Percentiles rank a stretch among this genome's conserved stretches.
These are phyloP conservation scores for Mercurialis annua DNA, from an alignment of 345 rosid genomes.

Conservation along the genomic window DNA sequence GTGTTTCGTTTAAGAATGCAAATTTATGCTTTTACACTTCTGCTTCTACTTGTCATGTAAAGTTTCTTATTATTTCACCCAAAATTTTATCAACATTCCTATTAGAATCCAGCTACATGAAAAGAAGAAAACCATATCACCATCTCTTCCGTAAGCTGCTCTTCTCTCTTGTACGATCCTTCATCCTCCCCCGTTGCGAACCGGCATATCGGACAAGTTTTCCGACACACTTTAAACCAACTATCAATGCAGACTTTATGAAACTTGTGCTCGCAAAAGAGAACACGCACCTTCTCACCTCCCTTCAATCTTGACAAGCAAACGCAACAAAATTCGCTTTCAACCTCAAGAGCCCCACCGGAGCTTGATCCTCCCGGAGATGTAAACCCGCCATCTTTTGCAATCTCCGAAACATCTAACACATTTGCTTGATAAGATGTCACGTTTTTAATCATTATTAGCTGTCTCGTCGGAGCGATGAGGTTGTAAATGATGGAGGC, in stretches of 20 bases:
- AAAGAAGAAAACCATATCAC: slow-evolving; percentile 58
- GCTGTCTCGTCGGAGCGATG: slow-evolving; percentile 20
- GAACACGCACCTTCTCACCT: slow-evolving; percentile 35
- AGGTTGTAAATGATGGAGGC: slow-evolving; percentile 26
- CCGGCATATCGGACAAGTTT: slow-evolving; percentile 76
- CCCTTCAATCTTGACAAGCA: slow-evolving; percentile 54
- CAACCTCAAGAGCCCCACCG: slow-evolving; percentile 4
- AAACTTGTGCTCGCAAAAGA: slow-evolving; percentile 72
- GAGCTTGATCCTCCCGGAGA: slow-evolving; percentile 1
- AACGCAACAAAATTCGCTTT: slow-evolving; percentile 52
- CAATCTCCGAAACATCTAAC: slow-evolving; percentile 6
- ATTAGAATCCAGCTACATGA: slow-evolving; percentile 45
- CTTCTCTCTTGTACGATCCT: slow-evolving; percentile 22
- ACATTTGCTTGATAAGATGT: background rate
- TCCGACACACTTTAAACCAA: slow-evolving; percentile 55
- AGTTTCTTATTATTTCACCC: background rate
- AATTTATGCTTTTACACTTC: no score
- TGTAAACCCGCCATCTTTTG: background rate
- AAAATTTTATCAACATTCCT: background rate
- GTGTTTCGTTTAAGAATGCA: no score
- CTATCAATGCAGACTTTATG: slow-evolving; percentile 60
- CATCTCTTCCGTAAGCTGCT: slow-evolving; percentile 57
- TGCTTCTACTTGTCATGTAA: no score
- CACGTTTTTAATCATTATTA: slow-evolving; percentile 21
- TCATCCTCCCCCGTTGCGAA: slow-evolving; percentile 39